Percentiles rank a stretch among this genome's conserved stretches.
Conservation (phyloP, 257 asterid species). For the Solanum piurae region DNA sequence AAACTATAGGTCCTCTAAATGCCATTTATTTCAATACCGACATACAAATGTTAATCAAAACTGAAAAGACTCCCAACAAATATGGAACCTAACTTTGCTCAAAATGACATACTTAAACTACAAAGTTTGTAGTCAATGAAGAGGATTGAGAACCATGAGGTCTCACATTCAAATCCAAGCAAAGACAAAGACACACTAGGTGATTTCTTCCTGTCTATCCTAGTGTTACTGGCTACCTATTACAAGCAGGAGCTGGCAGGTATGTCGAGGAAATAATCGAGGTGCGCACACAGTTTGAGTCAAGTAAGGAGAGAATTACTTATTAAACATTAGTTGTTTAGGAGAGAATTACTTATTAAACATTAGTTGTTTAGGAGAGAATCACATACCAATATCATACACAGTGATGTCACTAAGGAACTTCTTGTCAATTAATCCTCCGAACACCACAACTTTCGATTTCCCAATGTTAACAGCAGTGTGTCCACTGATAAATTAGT, state of each 20-base stretch:
- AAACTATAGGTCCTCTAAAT: neutral
- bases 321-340: neutral
- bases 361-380: neutral
- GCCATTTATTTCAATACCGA: neutral
- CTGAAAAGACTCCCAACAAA: neutral
- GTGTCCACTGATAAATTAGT: conserved; percentile 56
- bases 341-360: neutral
- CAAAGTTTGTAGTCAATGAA: neutral
- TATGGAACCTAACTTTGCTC: neutral
- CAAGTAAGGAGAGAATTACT: neutral
- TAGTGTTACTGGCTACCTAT: neutral
- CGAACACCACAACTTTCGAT: conserved; percentile 78
- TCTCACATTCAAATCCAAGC: neutral
- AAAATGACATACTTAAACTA: neutral
- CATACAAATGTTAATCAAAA: neutral
- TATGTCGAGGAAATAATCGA: neutral
- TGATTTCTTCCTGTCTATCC: neutral
- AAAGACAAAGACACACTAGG: neutral
- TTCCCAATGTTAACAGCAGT: conserved; percentile 86
- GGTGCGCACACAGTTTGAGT: neutral
- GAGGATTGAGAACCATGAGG: neutral
- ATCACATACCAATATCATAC: conserved; percentile 61
- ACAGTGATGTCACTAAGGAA: conserved; percentile 69
- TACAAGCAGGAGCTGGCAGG: neutral
- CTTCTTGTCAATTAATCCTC: conserved; percentile 76